These are phyloP conservation scores for Lachnum nothofagi DNA, from an alignment of 2,329 filamentous ascomycete genomes.

Conservation along the genomic window DNA sequence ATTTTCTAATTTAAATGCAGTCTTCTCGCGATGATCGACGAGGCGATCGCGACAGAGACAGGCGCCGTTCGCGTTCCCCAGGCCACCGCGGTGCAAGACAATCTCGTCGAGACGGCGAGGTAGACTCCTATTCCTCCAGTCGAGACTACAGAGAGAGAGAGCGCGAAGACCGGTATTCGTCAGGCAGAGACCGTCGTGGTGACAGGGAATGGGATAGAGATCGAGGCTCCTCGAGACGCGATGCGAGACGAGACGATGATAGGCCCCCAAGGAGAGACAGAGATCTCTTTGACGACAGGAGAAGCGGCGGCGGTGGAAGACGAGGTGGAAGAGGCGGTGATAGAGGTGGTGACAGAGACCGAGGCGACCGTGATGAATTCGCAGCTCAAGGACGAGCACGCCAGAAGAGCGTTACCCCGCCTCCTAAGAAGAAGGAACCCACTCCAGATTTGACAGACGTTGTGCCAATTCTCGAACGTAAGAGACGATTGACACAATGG, in stretches of 20 bases:
- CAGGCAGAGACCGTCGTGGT: slow-evolving; percentile 59
- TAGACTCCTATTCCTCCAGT: slow-evolving; percentile 87
- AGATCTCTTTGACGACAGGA: slow-evolving; percentile 59
- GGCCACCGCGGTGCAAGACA: slow-evolving; percentile 62
- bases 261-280: slow-evolving; percentile 48
- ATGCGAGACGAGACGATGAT: slow-evolving; percentile 62
- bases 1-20: slow-evolving; percentile 27
- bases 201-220: slow-evolving; percentile 78
- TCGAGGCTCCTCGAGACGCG: slow-evolving; percentile 55
- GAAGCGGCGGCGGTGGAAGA: slow-evolving; percentile 43
- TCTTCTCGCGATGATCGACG: slow-evolving; percentile 36
- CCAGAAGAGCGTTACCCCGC: slow-evolving; percentile 67
- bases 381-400: slow-evolving; percentile 37
- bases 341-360: slow-evolving; percentile 40
- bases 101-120: slow-evolving; percentile 66
- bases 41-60: slow-evolving; percentile 48
- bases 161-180: slow-evolving; percentile 79
- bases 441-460: slow-evolving; percentile 91
- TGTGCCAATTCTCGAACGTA: slow-evolving; percentile 75
- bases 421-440: slow-evolving; percentile 85
- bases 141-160: slow-evolving; percentile 89
- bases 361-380: slow-evolving; percentile 37
- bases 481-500: slow-evolving; percentile 94
- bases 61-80: slow-evolving; percentile 82
- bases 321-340: slow-evolving; percentile 41